A percentile compares a stretch with the other conserved stretches of the same genome.
Evolutionary conservation across 768 basidiomycete species (phyloP).

Genomic region (Lyophyllum atratum): DNA sequence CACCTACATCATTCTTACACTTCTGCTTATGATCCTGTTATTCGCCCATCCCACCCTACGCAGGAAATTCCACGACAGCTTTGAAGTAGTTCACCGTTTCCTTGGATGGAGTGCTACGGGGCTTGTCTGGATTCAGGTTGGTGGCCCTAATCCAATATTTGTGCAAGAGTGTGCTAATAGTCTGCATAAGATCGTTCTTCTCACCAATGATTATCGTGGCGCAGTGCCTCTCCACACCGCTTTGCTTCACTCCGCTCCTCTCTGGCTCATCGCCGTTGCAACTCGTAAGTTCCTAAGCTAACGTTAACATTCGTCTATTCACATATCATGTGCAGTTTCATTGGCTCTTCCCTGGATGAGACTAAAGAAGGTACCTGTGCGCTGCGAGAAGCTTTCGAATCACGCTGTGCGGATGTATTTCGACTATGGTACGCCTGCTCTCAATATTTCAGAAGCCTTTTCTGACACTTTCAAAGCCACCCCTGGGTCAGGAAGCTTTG

Average conservation of each 20-base stretch:
- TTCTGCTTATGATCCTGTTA: slow-evolving; percentile 36
- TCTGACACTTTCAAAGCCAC: slow-evolving; percentile 28
- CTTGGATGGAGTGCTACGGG: slow-evolving; percentile 44
- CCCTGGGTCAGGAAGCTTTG: slow-evolving; percentile 46
- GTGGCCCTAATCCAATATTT: neutral
- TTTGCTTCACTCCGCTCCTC: neutral
- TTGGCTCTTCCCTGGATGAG: slow-evolving; percentile 1
- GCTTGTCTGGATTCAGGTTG: slow-evolving; percentile 44
- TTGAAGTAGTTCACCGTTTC: slow-evolving; percentile 45
- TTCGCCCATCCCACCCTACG: slow-evolving; percentile 42
- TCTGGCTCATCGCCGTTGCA: neutral
- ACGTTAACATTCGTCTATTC: neutral
- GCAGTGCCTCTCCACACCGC: neutral
- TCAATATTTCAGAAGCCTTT: neutral
- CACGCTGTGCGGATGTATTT: slow-evolving; percentile 2
- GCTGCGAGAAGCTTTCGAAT: neutral
- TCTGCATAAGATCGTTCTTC: neutral
- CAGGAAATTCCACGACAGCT: slow-evolving; percentile 37
- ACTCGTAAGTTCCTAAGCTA: neutral
- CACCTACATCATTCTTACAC: slow-evolving; percentile 1
- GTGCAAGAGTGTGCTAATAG: neutral
- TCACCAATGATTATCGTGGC: slow-evolving; percentile 45
- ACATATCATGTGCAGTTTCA: no score
- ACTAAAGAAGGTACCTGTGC: neutral
- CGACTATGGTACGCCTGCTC: slow-evolving; percentile 23